These are phyloP conservation scores for Aeminium ludgeri DNA, from an alignment of 495 filamentous ascomycete species.

Conservation along the genomic window DNA sequence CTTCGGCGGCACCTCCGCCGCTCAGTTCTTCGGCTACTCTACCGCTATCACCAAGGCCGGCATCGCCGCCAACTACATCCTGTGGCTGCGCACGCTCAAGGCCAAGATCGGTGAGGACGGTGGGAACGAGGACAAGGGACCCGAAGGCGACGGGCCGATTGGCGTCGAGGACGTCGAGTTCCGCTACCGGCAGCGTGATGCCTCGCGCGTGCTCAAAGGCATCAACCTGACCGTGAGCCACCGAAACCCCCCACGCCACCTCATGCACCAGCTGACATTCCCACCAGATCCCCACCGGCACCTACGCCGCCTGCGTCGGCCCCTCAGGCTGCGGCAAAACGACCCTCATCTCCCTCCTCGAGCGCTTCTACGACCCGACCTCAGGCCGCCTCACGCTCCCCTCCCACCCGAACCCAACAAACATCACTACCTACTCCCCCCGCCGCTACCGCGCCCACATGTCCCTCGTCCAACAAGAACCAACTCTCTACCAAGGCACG, in stretches of 20 bases:
- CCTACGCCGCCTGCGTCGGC: conserved; percentile 54
- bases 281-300: conserved; percentile 29
- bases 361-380: conserved; percentile 18
- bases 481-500: conserved; percentile 4
- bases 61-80: conserved; percentile 26
- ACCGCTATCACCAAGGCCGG: conserved; percentile 29
- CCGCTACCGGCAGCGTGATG: conserved; percentile 13
- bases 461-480: conserved; percentile 12
- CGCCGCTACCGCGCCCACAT: conserved; percentile 14
- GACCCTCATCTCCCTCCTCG: conserved; percentile 29
- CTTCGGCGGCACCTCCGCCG: conserved; percentile 37
- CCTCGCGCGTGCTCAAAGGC: conserved; percentile 13
- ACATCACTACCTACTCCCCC: conserved; percentile 10
- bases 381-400: conserved; percentile 15
- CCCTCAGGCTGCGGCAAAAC: conserved; percentile 58
- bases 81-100: conserved; percentile 27
- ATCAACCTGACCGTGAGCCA: no score
- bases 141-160: conserved; percentile 32
- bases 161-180: conserved; percentile 35
- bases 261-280: no score
- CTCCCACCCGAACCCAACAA: conserved; percentile 8
- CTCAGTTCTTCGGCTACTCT: conserved; percentile 36
- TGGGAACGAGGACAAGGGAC: conserved; percentile 19
- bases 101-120: conserved; percentile 25
- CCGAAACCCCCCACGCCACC: no score